Evolutionary conservation across 176 grass and related monocot species (phyloP).

Genomic region (Phyllostachys edulis): DNA sequence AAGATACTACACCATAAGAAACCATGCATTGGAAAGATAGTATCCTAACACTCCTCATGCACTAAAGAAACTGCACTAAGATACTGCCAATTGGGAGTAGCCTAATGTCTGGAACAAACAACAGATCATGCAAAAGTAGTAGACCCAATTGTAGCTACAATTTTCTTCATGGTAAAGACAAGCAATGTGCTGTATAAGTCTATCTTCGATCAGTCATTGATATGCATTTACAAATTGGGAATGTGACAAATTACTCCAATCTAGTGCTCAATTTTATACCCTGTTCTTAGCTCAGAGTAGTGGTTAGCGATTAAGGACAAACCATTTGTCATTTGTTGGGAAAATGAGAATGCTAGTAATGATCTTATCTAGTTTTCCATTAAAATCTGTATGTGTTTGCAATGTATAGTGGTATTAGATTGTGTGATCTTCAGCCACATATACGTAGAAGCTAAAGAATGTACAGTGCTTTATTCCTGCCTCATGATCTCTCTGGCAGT

Average conservation of each 20-base stretch:
- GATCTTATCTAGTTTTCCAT: neutral
- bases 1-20: too few relatives aligned
- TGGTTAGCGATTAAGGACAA: neutral
- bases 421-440: neutral
- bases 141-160: neutral
- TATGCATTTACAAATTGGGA: neutral
- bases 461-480: neutral
- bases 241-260: neutral
- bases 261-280: neutral
- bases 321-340: neutral
- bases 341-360: neutral
- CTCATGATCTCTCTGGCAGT: neutral
- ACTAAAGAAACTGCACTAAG: too few relatives aligned
- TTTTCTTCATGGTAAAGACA: neutral
- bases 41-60: too few relatives aligned
- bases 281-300: neutral
- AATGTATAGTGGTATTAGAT: neutral
- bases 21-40: too few relatives aligned
- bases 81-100: too few relatives aligned
- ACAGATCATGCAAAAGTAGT: neutral
- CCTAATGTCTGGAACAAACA: conserved; percentile 22
- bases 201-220: neutral
- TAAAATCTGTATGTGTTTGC: neutral
- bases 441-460: neutral
- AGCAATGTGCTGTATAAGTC: neutral